Base-by-base conservation (phyloP, 495 filamentous ascomycete species). In the Penicillium canescens region DNA sequence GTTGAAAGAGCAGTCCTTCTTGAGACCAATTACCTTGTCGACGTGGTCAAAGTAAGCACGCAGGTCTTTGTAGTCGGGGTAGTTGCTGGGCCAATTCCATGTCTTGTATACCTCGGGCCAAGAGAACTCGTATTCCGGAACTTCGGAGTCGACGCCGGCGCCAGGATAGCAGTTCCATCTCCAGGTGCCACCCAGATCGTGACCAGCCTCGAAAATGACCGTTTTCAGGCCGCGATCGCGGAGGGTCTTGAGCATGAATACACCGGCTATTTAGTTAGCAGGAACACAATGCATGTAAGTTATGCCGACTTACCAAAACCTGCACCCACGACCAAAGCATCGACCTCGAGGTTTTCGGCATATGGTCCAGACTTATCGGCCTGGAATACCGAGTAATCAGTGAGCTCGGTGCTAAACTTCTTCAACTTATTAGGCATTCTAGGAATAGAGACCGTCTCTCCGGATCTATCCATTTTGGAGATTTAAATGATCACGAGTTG, bases 31-130 rank as follows among this genome's bases (percentile, higher is more conserved):
- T 9, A 72, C 67, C 26, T 78, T 71, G 12, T 79, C 80, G 14
- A 79, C 73, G 56, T 84, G 81, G 21, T 77, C 70, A 54, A 86
- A 85, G 63, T 86, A 86, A 2, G 46, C 55, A n/a, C 71, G 69
- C 8, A 86, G 61, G 49, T 86, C 78, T 9, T 68, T 46, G 40
- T 74, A 76, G 35, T 63, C 65, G 0, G 83, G 82, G 52, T 82
- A 86, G 44, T 75, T 75, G 20, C 64, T 68, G 3, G 63, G 63
- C 78, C 78, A 86, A 11, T 71, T 78, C 77, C 73, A 84, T 21
- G 74, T 69, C 52, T 80, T 70, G 66, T 73, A 85, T 12, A 77
- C 68, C 52, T 85, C 76, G 10, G 76, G 75, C 23, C 73, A 71
- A 3, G 74, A 74, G 35, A 72, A 78, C 60, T 83, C 66, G 61